Percentiles rank a stretch among this genome's conserved stretches.
Conservation (phyloP, 805 yeast genomes). For the Scheffersomyces lignosus region DNA sequence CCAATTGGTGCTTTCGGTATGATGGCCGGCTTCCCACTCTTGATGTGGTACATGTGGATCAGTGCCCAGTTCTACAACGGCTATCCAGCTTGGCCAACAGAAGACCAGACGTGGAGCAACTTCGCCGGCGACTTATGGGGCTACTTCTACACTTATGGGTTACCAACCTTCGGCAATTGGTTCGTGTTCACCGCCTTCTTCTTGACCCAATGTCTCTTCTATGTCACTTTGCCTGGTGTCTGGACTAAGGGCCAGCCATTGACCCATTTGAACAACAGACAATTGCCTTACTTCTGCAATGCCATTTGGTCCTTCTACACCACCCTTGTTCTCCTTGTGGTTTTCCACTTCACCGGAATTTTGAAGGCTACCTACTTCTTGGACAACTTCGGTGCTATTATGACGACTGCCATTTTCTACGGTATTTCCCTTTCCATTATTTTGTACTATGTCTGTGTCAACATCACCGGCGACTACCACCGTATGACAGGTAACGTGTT, state of each 20-base stretch:
- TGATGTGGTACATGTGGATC: constrained; percentile 98
- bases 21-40: constrained; percentile 88
- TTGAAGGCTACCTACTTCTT: constrained; percentile 74
- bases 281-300: constrained; percentile 90
- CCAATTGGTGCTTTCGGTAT: constrained; percentile 85
- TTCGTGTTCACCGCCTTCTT: constrained; percentile 70
- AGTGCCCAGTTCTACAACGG: constrained; percentile 81
- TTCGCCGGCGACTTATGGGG: constrained; percentile 48
- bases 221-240: constrained; percentile 85
- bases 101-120: constrained; percentile 52
- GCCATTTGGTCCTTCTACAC: constrained; percentile 84
- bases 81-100: constrained; percentile 63
- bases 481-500: constrained; percentile 88
- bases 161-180: constrained; percentile 66
- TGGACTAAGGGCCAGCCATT: constrained; percentile 96
- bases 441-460: constrained; percentile 68
- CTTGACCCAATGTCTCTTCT: constrained; percentile 66
- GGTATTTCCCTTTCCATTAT: constrained; percentile 71
- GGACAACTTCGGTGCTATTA: constrained; percentile 85
- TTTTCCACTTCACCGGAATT: constrained; percentile 69
- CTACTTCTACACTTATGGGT: constrained; percentile 50
- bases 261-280: constrained; percentile 73
- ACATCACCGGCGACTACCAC: constrained; percentile 73
- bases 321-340: constrained; percentile 56
- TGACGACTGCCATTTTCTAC: constrained; percentile 84